phyloP scores from a whole-genome alignment of 1,284 basidiomycete species.

The Sporisorium sorghi region DNA sequence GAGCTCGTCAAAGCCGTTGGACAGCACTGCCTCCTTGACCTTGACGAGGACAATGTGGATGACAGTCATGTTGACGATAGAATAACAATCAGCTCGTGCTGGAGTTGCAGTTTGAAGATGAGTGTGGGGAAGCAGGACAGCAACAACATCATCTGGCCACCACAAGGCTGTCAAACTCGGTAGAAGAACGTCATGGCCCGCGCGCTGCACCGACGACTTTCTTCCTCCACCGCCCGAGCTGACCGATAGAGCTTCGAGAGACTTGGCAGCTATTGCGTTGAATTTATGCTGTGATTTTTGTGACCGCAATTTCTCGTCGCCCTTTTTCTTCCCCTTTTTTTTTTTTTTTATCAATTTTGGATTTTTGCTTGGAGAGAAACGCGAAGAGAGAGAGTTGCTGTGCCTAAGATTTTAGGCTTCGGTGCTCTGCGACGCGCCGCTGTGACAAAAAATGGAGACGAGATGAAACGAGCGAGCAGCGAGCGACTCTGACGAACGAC shows the following conservation, averaged over 20 bases:
- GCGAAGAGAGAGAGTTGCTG: slow-evolving; percentile 5
- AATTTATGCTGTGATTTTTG: neutral
- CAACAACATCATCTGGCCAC: no score
- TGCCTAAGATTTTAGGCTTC: slow-evolving; percentile 3
- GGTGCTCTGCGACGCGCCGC: slow-evolving; percentile 4
- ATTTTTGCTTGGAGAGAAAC: neutral
- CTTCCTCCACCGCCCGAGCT: neutral
- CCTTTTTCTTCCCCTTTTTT: neutral
- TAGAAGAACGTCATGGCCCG: neutral
- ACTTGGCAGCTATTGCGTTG: neutral
- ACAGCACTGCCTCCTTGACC: slow-evolving; percentile 59
- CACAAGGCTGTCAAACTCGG: neutral
- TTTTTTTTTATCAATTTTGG: neutral
- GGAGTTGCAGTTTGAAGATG: neutral
- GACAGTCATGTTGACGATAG: slow-evolving; percentile 40
- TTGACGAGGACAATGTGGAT: slow-evolving; percentile 64
- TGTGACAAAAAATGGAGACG: neutral
- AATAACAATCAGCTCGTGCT: no score
- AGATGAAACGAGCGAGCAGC: neutral
- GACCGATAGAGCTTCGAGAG: neutral
- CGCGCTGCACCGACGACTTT: neutral
- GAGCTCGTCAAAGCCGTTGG: slow-evolving; percentile 63
- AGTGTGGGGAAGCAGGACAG: neutral
- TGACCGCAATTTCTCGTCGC: neutral
- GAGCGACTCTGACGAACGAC: slow-evolving; percentile 1